These are phyloP conservation scores for Penicillium polonicum DNA, from an alignment of 2,329 filamentous ascomycete genomes.

Conservation along the genomic window DNA sequence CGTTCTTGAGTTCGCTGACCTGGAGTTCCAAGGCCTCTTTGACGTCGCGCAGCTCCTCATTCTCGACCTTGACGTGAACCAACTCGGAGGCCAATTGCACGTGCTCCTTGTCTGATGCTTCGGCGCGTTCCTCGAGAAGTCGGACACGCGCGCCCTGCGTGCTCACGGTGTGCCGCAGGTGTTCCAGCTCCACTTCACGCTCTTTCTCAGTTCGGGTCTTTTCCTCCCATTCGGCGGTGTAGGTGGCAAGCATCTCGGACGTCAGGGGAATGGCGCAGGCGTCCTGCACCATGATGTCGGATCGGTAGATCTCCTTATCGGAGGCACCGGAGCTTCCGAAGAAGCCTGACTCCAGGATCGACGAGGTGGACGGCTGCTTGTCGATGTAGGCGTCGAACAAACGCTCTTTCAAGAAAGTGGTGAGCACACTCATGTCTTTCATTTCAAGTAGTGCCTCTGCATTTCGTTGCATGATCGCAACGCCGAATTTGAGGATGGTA, in stretches of 20 bases:
- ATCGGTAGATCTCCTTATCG: conserved; percentile 94
- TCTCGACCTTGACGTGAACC: conserved; percentile 88
- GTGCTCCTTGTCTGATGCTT: conserved; percentile 87
- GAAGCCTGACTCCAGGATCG: conserved; percentile 92
- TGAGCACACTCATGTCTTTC: conserved; percentile 87
- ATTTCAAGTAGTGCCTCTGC: conserved; percentile 72
- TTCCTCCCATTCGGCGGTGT: conserved; percentile 88
- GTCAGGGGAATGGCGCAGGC: conserved; percentile 86
- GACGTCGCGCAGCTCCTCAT: conserved; percentile 82
- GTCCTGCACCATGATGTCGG: conserved; percentile 88
- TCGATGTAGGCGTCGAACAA: conserved; percentile 98
- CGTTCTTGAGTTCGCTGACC: conserved; percentile 76
- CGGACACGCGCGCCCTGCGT: conserved; percentile 75
- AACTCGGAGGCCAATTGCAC: conserved; percentile 87
- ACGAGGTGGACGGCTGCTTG: conserved; percentile 84
- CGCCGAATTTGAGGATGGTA: conserved; percentile 89
- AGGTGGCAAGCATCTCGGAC: conserved; percentile 74
- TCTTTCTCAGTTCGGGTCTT: conserved; percentile 79
- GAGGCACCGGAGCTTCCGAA: conserved; percentile 86
- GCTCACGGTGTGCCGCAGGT: conserved; percentile 65
- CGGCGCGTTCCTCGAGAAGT: conserved; percentile 79
- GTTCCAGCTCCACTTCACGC: conserved; percentile 76
- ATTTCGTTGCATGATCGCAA: conserved; percentile 96
- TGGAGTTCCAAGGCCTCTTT: conserved; percentile 86
- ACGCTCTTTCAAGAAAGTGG: conserved; percentile 87